Base-by-base conservation (phyloP, 225 moss, liverwort and hornwort species). In the Bryum argenteum region DNA sequence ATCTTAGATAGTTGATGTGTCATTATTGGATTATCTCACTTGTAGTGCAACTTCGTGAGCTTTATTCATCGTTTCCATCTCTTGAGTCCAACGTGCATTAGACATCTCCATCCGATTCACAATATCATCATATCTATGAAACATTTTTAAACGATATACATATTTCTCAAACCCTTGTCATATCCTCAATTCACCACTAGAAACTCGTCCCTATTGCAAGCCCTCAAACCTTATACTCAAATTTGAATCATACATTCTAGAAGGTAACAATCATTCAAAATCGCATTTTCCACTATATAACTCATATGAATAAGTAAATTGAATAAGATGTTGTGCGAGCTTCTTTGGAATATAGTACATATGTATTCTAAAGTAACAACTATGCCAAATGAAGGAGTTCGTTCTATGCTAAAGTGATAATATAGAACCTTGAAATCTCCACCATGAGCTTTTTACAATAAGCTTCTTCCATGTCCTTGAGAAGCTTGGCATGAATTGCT, bases 401-500 rank as follows among this genome's bases (percentile, higher is more conserved):
- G n/a, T 11, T 22, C 9, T 3, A 24, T 0, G 0, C 17, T 11
- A 39, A 61, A 33, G 58, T 54, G 56, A 51, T 12, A 15, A 41
- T 33, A 5, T 33, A 26, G 10, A 70, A 90, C 94, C 94, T 94
- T 75, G 88, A 79, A 69, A 88, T 85, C 74, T 91, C 94, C 41
- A 91, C 75, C 65, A 91, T 64, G 79, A 90, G 90, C 67, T 90
- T 91, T 20, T 82, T 91, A 41, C 81, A 71, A 45, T 90, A 94
- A 28, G 85, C 86, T 59, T 89, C 90, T 72, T 94, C 90, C 89
- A 94, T 88, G 64, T 94, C 88, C 56, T 76, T 78, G 11, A 90
- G 72, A 50, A 82, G 75, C 28, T 80, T 74, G 45, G 71, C 75
- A 70, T 91, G 90, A 55, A 85, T 86, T 8, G 74, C 67, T 65